Conservation (phyloP, 1,284 basidiomycete species). For the Cryptococcus sp. region DNA sequence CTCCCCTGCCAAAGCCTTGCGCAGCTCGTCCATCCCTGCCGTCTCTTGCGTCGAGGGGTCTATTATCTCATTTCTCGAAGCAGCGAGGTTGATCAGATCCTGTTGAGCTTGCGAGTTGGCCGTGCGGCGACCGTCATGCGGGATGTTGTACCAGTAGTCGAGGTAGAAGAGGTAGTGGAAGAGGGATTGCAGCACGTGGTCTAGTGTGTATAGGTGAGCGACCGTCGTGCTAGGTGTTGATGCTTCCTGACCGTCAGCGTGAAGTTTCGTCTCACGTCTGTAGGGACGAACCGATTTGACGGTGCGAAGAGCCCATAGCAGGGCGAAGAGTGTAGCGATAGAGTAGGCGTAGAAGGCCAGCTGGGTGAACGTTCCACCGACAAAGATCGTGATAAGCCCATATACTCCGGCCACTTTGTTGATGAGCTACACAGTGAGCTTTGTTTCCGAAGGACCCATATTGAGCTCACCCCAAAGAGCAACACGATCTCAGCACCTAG, state of each 20-base stretch:
- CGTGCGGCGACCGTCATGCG: slow-evolving; percentile 77
- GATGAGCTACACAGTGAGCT: slow-evolving; percentile 57
- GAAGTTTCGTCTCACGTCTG: not conserved
- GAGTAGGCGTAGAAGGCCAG: slow-evolving; percentile 91
- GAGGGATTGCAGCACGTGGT: slow-evolving; percentile 85
- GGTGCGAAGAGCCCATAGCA: slow-evolving; percentile 81
- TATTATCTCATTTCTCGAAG: slow-evolving; percentile 37
- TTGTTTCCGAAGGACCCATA: not conserved
- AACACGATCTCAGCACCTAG: slow-evolving; percentile 67
- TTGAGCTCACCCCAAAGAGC: slow-evolving; percentile 67
- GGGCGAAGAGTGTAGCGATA: slow-evolving; percentile 68
- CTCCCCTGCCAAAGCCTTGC: slow-evolving; percentile 62
- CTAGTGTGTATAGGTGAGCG: slow-evolving; percentile 84
- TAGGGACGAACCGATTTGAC: slow-evolving; percentile 69
- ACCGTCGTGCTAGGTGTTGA: slow-evolving; percentile 77
- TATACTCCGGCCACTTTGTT: slow-evolving; percentile 99
- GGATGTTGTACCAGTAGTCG: slow-evolving; percentile 81
- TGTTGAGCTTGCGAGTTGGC: slow-evolving; percentile 80
- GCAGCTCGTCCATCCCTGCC: slow-evolving; percentile 59
- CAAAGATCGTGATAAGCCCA: slow-evolving; percentile 84
- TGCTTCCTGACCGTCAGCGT: slow-evolving; percentile 62
- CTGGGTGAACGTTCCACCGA: slow-evolving; percentile 84
- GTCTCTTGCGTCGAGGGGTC: slow-evolving; percentile 18
- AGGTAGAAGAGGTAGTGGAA: slow-evolving; percentile 89
- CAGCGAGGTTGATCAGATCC: slow-evolving; percentile 58